These are phyloP conservation scores for Vitis amurensis DNA, from an alignment of 164 flowering plant species.

Conservation along the genomic window DNA sequence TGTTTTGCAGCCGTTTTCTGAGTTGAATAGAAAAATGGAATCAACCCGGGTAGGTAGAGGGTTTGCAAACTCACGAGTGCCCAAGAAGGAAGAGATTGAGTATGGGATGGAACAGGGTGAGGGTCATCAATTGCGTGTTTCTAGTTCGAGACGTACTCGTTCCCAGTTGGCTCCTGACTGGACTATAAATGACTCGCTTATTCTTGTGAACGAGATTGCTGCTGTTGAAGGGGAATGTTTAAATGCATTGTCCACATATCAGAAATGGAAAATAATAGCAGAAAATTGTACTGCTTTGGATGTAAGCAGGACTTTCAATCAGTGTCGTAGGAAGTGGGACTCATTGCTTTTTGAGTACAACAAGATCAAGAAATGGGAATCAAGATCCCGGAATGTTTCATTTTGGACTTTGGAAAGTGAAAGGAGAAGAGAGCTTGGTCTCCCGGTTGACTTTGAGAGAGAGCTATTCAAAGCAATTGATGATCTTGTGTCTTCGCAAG, in stretches of 20 bases:
- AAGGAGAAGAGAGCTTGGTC: conserved; percentile 32
- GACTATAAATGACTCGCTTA: conserved; percentile 36
- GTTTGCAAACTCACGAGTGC: not conserved
- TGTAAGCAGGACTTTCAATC: conserved; percentile 38
- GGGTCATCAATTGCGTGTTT: not conserved
- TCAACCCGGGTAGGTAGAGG: not conserved
- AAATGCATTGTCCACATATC: conserved; percentile 45
- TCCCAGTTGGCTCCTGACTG: conserved; percentile 58
- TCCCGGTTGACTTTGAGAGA: conserved; percentile 42
- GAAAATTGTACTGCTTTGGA: conserved; percentile 50
- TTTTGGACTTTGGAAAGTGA: conserved; percentile 48
- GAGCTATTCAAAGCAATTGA: conserved; percentile 45
- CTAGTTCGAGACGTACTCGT: conserved; percentile 43
- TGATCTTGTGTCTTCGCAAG: conserved; percentile 24
- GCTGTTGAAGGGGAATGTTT: conserved; percentile 48
- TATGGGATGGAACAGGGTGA: not conserved
- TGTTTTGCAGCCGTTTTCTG: not conserved
- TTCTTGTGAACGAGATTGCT: conserved; percentile 54
- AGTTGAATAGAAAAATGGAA: conserved; percentile 2
- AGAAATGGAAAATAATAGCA: conserved; percentile 62
- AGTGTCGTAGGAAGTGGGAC: conserved; percentile 68
- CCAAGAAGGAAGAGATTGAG: not conserved
- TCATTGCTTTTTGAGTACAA: conserved; percentile 44
- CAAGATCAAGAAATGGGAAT: conserved; percentile 45
- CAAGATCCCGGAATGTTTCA: conserved; percentile 15